Evolutionary conservation across 495 filamentous ascomycete species (phyloP), one percentile per base, ranked within the genome.

Genomic region (Neohortaea acidophila): DNA sequence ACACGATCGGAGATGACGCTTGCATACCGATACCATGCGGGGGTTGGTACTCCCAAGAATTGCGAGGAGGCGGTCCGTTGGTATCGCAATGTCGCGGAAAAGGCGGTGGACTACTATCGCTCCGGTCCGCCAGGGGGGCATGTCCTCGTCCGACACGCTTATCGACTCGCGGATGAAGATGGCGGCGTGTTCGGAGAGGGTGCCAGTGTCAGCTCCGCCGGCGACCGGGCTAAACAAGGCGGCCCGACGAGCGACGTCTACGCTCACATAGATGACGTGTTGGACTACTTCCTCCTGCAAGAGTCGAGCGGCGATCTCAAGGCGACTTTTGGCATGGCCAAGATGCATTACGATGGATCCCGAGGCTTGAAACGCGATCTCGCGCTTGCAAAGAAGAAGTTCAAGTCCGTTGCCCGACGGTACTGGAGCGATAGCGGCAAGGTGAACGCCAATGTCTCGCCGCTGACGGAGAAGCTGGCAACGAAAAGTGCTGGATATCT

Each of bases 151-250:
- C 69, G 70, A 17, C 74, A 94, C 45, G 70, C 77, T 17, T 86
- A 84, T 58, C 66, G 81, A 30, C 65, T 85, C 43, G 83, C 84
- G 11, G 91, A 99, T 53, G 84, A 94, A 31, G 67, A 75, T 14
- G 91, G 89, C 17, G 89, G 89, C 28, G 82, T 92, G 19, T 99
- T 94, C 51, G 91, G 89, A 6, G 81, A 92, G 56, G 89, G 89
- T 4, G 89, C 89, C 15, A 94, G 85, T 49, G 76, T 79, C n/a
- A 73, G 74, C 19, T 94, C 85, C 55, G 78, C 89, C 5, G 89
- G 89, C n/a, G 63, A 65, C n/a, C 81, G 87, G 53, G 83, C 84
- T 0, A 64, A 77, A 44, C 75, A 76, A 50, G 72, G 75, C 18
- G 69, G 72, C 23, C 63, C 75, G 9, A 73, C 73, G 45, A 75